Percentiles rank a stretch among this genome's conserved stretches.
These are phyloP conservation scores for Saccharomycopsis fermentans DNA, from an alignment of 805 yeast genomes.

Conservation along the genomic window DNA sequence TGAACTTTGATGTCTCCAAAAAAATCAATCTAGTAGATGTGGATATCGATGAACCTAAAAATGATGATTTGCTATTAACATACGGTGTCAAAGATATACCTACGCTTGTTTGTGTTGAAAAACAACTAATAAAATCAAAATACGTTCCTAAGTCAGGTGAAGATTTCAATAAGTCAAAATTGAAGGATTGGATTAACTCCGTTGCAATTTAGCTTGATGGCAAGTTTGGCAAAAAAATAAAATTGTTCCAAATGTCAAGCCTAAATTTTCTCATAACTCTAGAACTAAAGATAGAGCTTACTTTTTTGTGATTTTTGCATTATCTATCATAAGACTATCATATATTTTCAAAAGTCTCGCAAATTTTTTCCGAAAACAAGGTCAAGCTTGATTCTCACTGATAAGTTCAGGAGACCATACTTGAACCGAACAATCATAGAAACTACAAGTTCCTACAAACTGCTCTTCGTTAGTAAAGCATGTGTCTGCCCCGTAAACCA, in stretches of 20 bases:
- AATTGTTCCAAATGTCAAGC: too few relatives aligned
- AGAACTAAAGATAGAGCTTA: too few relatives aligned
- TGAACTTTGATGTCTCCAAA: slow-evolving; percentile 35
- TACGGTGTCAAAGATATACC: slow-evolving; percentile 49
- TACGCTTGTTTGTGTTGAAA: slow-evolving; percentile 52
- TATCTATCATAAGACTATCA: too few relatives aligned
- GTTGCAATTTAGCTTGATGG: slow-evolving; percentile 23
- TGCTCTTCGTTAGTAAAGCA: slow-evolving; percentile 20
- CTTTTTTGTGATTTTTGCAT: too few relatives aligned
- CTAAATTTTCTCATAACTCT: too few relatives aligned
- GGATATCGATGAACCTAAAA: slow-evolving; percentile 57
- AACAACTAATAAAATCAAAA: slow-evolving; percentile 41
- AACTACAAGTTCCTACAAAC: slow-evolving; percentile 73
- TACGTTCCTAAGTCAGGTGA: slow-evolving; percentile 21
- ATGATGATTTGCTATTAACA: slow-evolving; percentile 45
- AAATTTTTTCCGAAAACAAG: neutral
- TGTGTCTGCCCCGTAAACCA: slow-evolving; percentile 97
- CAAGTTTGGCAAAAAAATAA: too few relatives aligned
- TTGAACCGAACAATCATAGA: slow-evolving; percentile 79
- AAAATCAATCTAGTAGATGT: slow-evolving; percentile 58
- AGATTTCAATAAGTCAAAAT: slow-evolving; percentile 19
- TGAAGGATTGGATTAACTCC: slow-evolving; percentile 35
- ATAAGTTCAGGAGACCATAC: slow-evolving; percentile 39
- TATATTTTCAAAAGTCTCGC: too few relatives aligned
- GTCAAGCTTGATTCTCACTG: neutral